Evolutionary conservation across 306 rosid genomes (phyloP), one percentile per base, ranked within the genome.

Genomic region (Prunus fruticosa): DNA sequence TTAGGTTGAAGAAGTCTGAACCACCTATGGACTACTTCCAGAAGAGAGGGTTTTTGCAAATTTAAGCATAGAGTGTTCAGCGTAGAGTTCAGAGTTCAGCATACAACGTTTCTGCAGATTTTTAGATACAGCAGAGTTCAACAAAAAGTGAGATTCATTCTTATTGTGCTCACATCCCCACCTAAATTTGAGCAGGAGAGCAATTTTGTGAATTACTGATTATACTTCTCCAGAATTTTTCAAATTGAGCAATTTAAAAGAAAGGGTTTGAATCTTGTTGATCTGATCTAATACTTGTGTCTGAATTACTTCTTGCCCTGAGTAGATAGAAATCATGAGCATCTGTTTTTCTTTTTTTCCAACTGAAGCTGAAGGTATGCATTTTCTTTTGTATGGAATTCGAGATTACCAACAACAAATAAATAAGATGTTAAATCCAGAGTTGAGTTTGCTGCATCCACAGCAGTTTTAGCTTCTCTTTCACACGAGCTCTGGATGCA

Each of bases 1-100:
- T 78, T 67, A 84, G 91, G 91, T 87, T 73, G 91, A 87, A 84
- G 88, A 87, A 78, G 91, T 87, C 72, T 87, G 83, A 87, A 51
- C 50, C 63, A 51, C 50, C 63, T 14, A 5, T 22, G 52, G 46
- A 27, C 64, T 14, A 18, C 32, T 62, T 49, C 50, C 41, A 69
- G 27, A 62, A 43, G 14, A 22, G 47, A n/a, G 32, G 61, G 57
- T n/a, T 67, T 38, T 62, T 51, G 69, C 69, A 61, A 45, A 6
- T 34, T 34, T 34, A 5, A 6, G 41, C 41, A 34, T 34, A 34
- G 41, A 6, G 41, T 1, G 41, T 34, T 34, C 41, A 34, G 41
- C 41, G 1, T 34, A 8, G 10, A 51, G 72, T 68, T 41, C 23
- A 60, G 27, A 30, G 30, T 34, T 70, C 38, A 69, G 41, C n/a